Conservation (phyloP, 768 basidiomycete species). For the Tulasnella sp. region DNA sequence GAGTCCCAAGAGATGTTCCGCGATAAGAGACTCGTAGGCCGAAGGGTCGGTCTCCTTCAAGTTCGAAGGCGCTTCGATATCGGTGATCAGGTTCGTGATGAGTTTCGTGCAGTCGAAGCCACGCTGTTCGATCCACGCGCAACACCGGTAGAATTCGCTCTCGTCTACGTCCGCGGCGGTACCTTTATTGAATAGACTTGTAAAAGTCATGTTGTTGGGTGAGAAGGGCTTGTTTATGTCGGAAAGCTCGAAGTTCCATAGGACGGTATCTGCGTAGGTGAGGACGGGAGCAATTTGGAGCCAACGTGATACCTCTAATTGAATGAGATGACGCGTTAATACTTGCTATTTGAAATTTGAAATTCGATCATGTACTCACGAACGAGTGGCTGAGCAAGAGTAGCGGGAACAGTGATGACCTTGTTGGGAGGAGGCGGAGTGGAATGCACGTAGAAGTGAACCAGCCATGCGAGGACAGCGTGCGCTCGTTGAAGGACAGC, state of each 20-base stretch:
- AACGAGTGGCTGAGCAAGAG: slow-evolving; percentile 66
- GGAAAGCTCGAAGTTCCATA: slow-evolving; percentile 33
- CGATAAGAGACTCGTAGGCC: slow-evolving; percentile 52
- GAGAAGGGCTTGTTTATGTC: slow-evolving; percentile 10
- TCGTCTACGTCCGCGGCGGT: slow-evolving; percentile 49
- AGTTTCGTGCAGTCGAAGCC: slow-evolving; percentile 41
- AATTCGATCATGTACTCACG: slow-evolving; percentile 18
- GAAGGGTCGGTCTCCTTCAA: slow-evolving; percentile 30
- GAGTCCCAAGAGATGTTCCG: slow-evolving; percentile 52
- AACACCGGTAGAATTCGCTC: slow-evolving; percentile 76
- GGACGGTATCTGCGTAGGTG: slow-evolving; percentile 84
- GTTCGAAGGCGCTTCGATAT: slow-evolving; percentile 5
- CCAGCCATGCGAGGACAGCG: slow-evolving; percentile 18
- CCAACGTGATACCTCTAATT: slow-evolving; percentile 41
- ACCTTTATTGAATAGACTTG: slow-evolving; percentile 47
- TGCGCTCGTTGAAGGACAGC: slow-evolving; percentile 15
- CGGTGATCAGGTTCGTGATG: slow-evolving; percentile 1
- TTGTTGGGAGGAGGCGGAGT: slow-evolving; percentile 29
- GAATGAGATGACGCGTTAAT: neutral
- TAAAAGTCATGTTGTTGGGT: slow-evolving; percentile 15
- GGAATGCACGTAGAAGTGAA: slow-evolving; percentile 19
- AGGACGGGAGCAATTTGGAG: slow-evolving; percentile 79
- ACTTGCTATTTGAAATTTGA: neutral
- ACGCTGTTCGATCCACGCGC: slow-evolving; percentile 77
- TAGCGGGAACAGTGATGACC: slow-evolving; percentile 50